Conservation (phyloP, 2,329 filamentous ascomycete species). For the Zasmidium citrigriseum region DNA sequence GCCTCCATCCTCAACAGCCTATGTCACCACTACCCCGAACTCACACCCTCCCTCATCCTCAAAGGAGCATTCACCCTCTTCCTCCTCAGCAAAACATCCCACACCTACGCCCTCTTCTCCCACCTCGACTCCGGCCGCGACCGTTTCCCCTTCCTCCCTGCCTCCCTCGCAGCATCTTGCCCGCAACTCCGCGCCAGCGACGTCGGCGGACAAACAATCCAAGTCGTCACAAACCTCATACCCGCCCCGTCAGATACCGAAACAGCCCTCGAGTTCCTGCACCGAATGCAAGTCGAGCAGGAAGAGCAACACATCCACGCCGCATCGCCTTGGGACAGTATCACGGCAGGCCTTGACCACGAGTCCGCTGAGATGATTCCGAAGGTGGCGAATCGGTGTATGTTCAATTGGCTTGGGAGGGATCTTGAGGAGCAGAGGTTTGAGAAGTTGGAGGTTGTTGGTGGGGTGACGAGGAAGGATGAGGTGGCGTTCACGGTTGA, state of each 20-base stretch:
- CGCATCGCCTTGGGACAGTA: not conserved
- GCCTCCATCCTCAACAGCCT: not conserved
- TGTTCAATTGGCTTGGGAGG: constrained; percentile 4
- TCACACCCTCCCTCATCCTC: not conserved
- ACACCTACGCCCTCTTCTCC: not conserved
- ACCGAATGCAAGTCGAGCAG: not conserved
- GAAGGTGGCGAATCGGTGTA: not conserved
- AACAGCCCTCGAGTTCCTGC: not conserved
- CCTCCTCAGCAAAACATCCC: not conserved
- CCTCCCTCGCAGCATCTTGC: not conserved
- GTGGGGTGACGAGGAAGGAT: not conserved
- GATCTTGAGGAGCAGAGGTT: not conserved
- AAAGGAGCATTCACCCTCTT: not conserved
- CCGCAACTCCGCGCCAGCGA: not conserved
- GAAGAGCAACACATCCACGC: not conserved
- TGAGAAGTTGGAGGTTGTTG: not conserved
- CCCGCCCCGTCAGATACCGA: not conserved
- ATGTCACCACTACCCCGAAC: not conserved
- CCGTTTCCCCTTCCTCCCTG: not conserved
- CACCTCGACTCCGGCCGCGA: not conserved
- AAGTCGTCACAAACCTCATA: not conserved
- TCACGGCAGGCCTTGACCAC: not conserved
- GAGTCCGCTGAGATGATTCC: not conserved
- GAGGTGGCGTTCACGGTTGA: not conserved
- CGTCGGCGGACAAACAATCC: not conserved